A percentile compares a stretch with the other conserved stretches of the same genome.
Evolutionary conservation across 257 asterid genomes (phyloP).

Genomic region (Jacaranda mimosifolia): DNA sequence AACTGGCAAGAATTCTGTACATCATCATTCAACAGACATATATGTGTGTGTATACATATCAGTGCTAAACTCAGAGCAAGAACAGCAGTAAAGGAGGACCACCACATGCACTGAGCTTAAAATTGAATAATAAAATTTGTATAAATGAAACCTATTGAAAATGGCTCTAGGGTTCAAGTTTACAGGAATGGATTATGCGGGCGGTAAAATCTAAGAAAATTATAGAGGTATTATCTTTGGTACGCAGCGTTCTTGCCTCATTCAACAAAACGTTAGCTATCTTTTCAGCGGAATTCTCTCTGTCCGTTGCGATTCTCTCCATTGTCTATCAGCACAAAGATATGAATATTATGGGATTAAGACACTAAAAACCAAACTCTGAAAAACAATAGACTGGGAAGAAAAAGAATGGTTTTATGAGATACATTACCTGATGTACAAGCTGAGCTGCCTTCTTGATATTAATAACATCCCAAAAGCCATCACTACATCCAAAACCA

Average conservation of each 20-base stretch:
- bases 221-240: conserved; percentile 89
- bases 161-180: conserved; percentile 46
- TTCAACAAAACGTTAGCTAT: conserved; percentile 72
- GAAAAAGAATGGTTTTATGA: background rate
- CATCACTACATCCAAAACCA: conserved; percentile 67
- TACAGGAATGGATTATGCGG: conserved; percentile 52
- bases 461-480: conserved; percentile 92
- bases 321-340: conserved; percentile 51
- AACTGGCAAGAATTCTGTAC: conserved; percentile 39
- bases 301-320: conserved; percentile 55
- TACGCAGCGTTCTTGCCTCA: conserved; percentile 83
- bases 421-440: conserved; percentile 71
- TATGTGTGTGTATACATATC: background rate
- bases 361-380: background rate
- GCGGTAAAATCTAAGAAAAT: conserved; percentile 74
- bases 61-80: conserved; percentile 25
- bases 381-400: background rate
- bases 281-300: conserved; percentile 65
- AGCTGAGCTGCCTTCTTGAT: conserved; percentile 84
- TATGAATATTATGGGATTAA: background rate
- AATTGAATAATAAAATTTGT: conserved; percentile 33
- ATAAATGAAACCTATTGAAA: conserved; percentile 23
- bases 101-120: conserved; percentile 33
- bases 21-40: conserved; percentile 26
- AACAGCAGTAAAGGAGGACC: conserved; percentile 24